phyloP scores from a whole-genome alignment of 2,329 filamentous ascomycete species.

The Colletotrichum navitas region DNA sequence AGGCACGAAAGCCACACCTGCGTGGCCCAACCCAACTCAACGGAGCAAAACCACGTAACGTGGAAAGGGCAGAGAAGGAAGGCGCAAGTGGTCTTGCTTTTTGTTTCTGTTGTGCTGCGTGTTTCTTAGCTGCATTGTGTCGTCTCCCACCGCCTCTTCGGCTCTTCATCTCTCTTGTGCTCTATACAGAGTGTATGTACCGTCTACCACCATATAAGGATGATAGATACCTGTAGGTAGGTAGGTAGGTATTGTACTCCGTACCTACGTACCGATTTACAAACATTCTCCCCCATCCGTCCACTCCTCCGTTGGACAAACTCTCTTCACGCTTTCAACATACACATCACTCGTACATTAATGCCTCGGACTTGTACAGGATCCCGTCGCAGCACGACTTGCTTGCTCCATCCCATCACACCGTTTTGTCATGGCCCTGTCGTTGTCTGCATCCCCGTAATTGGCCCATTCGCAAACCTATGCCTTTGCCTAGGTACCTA shows the following conservation, averaged over 20 bases:
- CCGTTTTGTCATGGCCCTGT: too few relatives aligned
- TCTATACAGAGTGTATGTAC: not conserved
- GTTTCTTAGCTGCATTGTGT: conserved; percentile 34
- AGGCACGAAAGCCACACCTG: not conserved
- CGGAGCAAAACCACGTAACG: conserved; percentile 1
- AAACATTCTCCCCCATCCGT: not conserved
- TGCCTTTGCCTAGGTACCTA: not conserved
- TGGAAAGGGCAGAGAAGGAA: not conserved
- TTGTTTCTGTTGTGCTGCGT: conserved; percentile 22
- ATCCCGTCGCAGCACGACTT: not conserved
- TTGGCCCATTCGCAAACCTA: not conserved
- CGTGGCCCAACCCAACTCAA: not conserved
- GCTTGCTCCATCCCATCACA: too few relatives aligned
- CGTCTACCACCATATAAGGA: not conserved
- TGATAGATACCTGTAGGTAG: too few relatives aligned
- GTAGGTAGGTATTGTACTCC: not conserved
- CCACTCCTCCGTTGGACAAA: not conserved
- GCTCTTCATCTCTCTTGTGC: not conserved
- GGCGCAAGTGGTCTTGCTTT: conserved; percentile 15
- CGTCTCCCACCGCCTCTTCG: conserved; percentile 28
- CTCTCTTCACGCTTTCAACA: not conserved
- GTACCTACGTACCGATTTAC: not conserved
- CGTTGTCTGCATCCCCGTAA: conserved; percentile 7
- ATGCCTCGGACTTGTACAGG: conserved; percentile 14
- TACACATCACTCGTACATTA: not conserved